Percentiles rank a stretch among this genome's conserved stretches.
phyloP scores from a whole-genome alignment of 2,329 filamentous ascomycete species.

The Colletotrichum brevisporum region DNA sequence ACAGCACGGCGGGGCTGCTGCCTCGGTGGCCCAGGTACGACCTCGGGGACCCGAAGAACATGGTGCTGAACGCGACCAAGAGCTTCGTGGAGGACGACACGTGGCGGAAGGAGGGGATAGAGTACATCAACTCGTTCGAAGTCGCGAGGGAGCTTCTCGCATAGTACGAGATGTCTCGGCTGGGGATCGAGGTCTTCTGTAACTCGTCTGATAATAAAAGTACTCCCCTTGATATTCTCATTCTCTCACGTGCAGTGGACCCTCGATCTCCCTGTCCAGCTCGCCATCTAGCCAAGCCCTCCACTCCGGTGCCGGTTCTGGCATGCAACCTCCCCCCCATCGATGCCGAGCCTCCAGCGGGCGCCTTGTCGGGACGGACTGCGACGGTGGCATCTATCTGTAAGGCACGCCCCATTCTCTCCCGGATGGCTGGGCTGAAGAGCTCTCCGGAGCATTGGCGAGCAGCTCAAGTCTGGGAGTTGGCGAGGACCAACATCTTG shows the following conservation, averaged over 20 bases:
- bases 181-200: background rate
- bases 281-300: conserved; percentile 5
- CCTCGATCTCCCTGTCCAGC: background rate
- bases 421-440: conserved; percentile 1
- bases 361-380: background rate
- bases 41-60: conserved; percentile 55
- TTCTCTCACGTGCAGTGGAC: background rate
- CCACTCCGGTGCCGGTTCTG: background rate
- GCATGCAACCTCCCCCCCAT: conserved; percentile 9
- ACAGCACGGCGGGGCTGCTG: conserved; percentile 42
- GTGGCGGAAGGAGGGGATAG: conserved; percentile 62
- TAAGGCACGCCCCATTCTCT: background rate
- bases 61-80: conserved; percentile 60
- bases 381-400: conserved; percentile 24
- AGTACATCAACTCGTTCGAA: conserved; percentile 56
- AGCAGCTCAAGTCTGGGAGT: background rate
- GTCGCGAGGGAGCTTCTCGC: conserved; percentile 54
- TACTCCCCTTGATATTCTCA: background rate
- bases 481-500: conserved; percentile 2
- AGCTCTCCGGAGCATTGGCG: background rate
- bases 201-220: background rate
- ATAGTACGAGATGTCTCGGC: background rate
- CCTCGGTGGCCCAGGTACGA: conserved; percentile 60
- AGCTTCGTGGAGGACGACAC: conserved; percentile 62
- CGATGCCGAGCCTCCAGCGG: conserved; percentile 12